phyloP scores from a whole-genome alignment of 2,329 filamentous ascomycete species.

The Fusarium sp. region DNA sequence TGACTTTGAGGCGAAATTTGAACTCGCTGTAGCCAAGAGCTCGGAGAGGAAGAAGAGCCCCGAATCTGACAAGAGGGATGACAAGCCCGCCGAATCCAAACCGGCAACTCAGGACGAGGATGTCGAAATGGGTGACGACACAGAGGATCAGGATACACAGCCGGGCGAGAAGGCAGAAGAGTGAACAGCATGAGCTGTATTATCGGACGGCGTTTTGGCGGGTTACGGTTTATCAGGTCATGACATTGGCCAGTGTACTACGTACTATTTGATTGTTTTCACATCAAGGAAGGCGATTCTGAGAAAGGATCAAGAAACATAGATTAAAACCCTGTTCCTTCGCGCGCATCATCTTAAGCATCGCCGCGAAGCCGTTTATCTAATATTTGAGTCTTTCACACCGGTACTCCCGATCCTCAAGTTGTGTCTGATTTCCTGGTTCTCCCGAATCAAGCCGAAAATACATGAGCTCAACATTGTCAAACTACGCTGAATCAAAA shows the following conservation, averaged over 20 bases:
- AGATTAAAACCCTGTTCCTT: slow-evolving; percentile 21
- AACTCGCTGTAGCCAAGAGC: slow-evolving; percentile 45
- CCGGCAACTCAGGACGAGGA: slow-evolving; percentile 60
- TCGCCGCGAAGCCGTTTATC: slow-evolving; percentile 47
- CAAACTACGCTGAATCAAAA: slow-evolving; percentile 17
- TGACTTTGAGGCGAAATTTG: slow-evolving; percentile 59
- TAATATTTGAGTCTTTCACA: slow-evolving; percentile 42
- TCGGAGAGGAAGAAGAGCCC: slow-evolving; percentile 46
- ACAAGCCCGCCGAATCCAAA: slow-evolving; percentile 49
- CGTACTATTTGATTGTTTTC: slow-evolving; percentile 24
- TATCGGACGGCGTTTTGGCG: slow-evolving; percentile 46
- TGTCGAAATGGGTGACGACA: slow-evolving; percentile 64
- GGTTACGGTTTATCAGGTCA: slow-evolving; percentile 37
- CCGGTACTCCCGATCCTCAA: slow-evolving; percentile 25
- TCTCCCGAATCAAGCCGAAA: slow-evolving; percentile 28
- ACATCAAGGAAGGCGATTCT: slow-evolving; percentile 22
- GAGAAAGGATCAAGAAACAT: slow-evolving; percentile 26
- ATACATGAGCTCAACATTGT: slow-evolving; percentile 14
- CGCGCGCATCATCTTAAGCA: slow-evolving; percentile 22
- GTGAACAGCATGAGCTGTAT: slow-evolving; percentile 37
- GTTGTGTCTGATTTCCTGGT: slow-evolving; percentile 5
- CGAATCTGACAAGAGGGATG: slow-evolving; percentile 45
- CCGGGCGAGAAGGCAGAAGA: slow-evolving; percentile 54
- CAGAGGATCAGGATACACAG: slow-evolving; percentile 57
- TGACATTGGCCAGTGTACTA: slow-evolving; percentile 31